phyloP scores from a whole-genome alignment of 1,284 basidiomycete species.

The Ustilago curta region DNA sequence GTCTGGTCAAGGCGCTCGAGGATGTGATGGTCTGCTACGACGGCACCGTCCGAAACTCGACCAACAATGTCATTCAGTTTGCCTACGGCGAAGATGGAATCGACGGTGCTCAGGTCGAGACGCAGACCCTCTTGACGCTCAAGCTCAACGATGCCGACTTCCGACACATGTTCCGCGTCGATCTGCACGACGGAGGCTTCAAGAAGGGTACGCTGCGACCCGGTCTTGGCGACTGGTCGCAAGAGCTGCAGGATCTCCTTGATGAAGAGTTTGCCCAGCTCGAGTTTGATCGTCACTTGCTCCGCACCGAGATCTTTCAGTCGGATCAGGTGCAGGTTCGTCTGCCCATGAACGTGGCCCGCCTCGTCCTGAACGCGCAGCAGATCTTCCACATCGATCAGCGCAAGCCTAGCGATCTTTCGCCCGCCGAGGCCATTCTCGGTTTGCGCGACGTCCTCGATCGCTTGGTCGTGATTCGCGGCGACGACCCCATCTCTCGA shows the following conservation, averaged over 20 bases:
- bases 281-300: constrained; percentile 78
- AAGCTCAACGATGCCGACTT: constrained; percentile 85
- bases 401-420: constrained; percentile 90
- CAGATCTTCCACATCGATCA: constrained; percentile 98
- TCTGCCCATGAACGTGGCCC: constrained; percentile 78
- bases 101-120: constrained; percentile 97
- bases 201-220: constrained; percentile 81
- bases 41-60: constrained; percentile 94
- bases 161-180: constrained; percentile 89
- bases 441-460: constrained; percentile 72
- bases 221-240: constrained; percentile 92
- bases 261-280: constrained; percentile 89
- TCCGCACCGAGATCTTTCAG: constrained; percentile 85
- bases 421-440: constrained; percentile 87
- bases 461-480: constrained; percentile 78
- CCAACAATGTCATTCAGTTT: constrained; percentile 83
- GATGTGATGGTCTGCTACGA: constrained; percentile 98
- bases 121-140: constrained; percentile 90
- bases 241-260: constrained; percentile 83
- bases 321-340: constrained; percentile 78
- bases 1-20: constrained; percentile 96
- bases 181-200: constrained; percentile 76
- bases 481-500: constrained; percentile 75
- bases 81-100: constrained; percentile 98
- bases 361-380: constrained; percentile 93